Evolutionary conservation across 805 yeast species (phyloP), one percentile per base, ranked within the genome.

Genomic region (Candida golubevii): DNA sequence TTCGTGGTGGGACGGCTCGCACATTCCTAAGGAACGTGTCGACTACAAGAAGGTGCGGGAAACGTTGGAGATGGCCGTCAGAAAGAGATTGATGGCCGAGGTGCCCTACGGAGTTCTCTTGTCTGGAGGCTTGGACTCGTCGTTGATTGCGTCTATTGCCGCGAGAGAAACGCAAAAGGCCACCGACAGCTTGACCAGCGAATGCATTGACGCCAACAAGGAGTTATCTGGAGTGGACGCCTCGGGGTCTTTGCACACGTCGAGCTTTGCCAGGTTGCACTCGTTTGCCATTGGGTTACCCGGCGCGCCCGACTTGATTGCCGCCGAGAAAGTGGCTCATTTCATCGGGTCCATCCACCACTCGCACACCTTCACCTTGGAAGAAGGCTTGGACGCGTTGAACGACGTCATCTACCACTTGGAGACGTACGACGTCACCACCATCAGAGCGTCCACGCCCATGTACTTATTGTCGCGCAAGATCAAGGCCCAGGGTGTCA

Each of bases 11-110:
- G 95, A 90, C 62, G 95, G 77, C 55, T 50, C 72, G 42, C 75
- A 75, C 63, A 77, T 86, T 51, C 96, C 99, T 55, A 66, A 83
- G 35, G 77, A 78, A 47, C 88, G 83, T 36, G 87, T 85, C 37
- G 96, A 91, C 65, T 80, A 74, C 63, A 79, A 65, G 59, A 57
- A 70, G 47, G 78, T 93, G 49, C 83, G 97, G 68, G 85, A 83
- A 59, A 67, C 87, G 39, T 78, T 93, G 64, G 99, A 93, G 69
- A 72, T 85, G 71, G 89, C 99, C 39, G 99, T 93, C 44, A 85
- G 99, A 77, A 93, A 93, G 86, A 85, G 99, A 78, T 79, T 93
- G 61, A 93, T 93, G 99, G 93, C 98, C 45, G 99, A 93, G 75
- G 99, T 93, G 50, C 98, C 99, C 45, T 93, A 88, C 68, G 99